Base-by-base conservation (phyloP, 495 filamentous ascomycete species). In the Cladorrhinum samala region DNA sequence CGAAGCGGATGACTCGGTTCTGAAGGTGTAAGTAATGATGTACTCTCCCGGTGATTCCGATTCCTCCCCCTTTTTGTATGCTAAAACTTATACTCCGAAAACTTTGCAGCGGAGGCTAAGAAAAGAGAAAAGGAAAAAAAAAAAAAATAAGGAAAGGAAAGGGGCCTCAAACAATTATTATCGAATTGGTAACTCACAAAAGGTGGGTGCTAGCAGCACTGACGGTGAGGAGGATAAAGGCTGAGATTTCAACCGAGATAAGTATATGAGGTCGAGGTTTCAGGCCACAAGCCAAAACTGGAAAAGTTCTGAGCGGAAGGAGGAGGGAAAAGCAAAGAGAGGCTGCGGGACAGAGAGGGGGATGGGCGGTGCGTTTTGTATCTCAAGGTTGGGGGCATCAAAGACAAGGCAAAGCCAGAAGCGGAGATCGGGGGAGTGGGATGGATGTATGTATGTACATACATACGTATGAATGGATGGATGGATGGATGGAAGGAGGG, bases 331-430 rank as follows among this genome's bases (percentile, higher is more conserved):
- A 37, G 27, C 40, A 42, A 52, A 49, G 18, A 46, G 36, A 44
- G 52, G 18, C 49, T 19, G 42, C 27, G 37, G n/a, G 16, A 25
- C 49, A 44, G 37, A 49, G 37, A 21, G 44, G n/a, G 46, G 56
- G 59, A 56, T 46, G 62, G 55, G 51, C 56, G 54, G 61, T 62
- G 53, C 61, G 55, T 60, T 67, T 67, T 67, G 59, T 64, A 64
- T 61, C 56, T 58, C 62, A 49, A 44, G 27, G 27, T 33, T 33
- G 27, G 27, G n/a, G 27, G 27, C 27, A 52, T 46, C 46, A 37
- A 46, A 36, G 39, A 50, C 46, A 37, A 43, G 51, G 57, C 38
- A 46, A 23, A 51, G 40, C 48, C 49, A 52, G 49, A 54, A 48
- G 54, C 42, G 20, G 38, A 49, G 30, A 49, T 17, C 11, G 6